phyloP scores from a whole-genome alignment of 768 basidiomycete species.

The Termitomyces bulborhizus region DNA sequence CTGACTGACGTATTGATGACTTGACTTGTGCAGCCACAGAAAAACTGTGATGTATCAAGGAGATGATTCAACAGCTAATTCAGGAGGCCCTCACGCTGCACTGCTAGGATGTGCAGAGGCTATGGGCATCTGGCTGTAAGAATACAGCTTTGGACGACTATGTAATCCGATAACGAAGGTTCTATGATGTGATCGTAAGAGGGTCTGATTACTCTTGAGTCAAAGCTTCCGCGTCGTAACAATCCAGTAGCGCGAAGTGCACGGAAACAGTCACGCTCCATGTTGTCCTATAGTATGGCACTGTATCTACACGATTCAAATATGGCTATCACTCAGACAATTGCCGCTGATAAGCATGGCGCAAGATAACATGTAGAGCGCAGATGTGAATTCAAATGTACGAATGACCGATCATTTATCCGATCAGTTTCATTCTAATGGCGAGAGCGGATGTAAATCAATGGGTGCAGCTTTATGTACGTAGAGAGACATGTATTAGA shows the following conservation, averaged over 20 bases:
- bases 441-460: not conserved
- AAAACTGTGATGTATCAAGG: not conserved
- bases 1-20: not conserved
- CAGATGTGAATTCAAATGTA: not conserved
- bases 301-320: not conserved
- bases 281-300: not conserved
- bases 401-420: not conserved
- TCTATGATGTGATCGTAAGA: not conserved
- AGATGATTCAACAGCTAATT: not conserved
- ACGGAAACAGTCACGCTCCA: not conserved
- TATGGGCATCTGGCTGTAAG: not conserved
- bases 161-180: not conserved
- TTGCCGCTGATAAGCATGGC: not conserved
- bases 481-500: not conserved
- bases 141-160: not conserved
- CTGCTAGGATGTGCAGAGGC: not conserved
- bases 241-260: not conserved
- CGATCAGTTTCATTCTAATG: not conserved
- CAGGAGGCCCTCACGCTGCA: not conserved
- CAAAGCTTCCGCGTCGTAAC: not conserved
- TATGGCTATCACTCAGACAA: not conserved
- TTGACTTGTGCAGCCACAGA: not conserved
- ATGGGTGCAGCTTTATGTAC: not conserved
- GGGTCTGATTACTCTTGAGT: not conserved
- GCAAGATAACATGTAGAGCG: not conserved